Evolutionary conservation across 1,139 yeast genomes (phyloP).

Genomic region (Yamadazyma diospyri): DNA sequence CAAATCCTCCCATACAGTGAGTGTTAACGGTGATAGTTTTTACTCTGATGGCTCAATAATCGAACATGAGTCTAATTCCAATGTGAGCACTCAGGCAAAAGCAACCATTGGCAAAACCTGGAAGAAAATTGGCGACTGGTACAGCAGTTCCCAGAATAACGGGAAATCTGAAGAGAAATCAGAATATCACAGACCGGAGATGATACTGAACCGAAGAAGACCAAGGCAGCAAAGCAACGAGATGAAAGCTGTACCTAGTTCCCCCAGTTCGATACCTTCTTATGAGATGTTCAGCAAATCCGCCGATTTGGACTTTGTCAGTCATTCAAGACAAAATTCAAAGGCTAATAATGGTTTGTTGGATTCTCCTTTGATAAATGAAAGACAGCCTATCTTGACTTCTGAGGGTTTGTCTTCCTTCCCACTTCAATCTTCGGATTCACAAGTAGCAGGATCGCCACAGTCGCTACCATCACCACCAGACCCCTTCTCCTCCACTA

Average conservation of each 20-base stretch:
- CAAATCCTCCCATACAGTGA: constrained; percentile 25
- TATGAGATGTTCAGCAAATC: constrained; percentile 16
- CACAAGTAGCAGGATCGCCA: not conserved
- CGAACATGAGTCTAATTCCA: constrained; percentile 10
- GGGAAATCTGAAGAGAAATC: constrained; percentile 13
- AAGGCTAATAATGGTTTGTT: constrained; percentile 6
- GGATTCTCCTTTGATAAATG: not conserved
- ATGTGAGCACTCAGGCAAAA: constrained; percentile 3
- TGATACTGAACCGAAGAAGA: constrained; percentile 56
- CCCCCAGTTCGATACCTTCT: constrained; percentile 7
- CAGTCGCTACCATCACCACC: not conserved
- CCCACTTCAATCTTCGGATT: not conserved
- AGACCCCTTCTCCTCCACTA: not conserved
- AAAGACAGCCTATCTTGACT: too few species aligned
- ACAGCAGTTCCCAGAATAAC: constrained; percentile 19
- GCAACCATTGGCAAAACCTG: constrained; percentile 20
- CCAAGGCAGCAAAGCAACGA: constrained; percentile 24
- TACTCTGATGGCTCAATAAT: constrained; percentile 27
- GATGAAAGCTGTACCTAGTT: not conserved
- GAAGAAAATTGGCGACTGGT: constrained; percentile 69
- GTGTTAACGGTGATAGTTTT: constrained; percentile 25
- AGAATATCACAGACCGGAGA: constrained; percentile 55
- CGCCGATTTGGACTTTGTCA: constrained; percentile 3
- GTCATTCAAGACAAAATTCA: constrained; percentile 12
- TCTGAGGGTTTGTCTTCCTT: not conserved